These are phyloP conservation scores for Nephelium lappaceum DNA, from an alignment of 345 rosid genomes.

Conservation along the genomic window DNA sequence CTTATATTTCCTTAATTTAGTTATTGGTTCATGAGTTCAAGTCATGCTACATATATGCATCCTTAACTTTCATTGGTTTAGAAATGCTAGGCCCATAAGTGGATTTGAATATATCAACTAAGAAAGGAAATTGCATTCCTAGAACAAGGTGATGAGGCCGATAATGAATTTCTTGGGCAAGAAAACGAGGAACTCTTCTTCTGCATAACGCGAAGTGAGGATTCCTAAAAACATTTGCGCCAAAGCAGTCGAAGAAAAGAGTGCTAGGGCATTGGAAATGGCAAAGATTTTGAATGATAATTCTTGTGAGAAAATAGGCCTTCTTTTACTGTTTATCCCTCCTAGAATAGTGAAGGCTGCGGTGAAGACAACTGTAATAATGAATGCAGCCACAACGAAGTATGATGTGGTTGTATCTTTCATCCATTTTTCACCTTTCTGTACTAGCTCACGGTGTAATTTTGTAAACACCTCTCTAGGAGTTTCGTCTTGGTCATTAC, in stretches of 20 bases:
- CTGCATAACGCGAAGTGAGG: constrained; percentile 6
- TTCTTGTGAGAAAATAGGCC: not conserved
- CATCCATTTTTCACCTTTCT: constrained; percentile 19
- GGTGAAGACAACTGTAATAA: not conserved
- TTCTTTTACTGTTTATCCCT: not conserved
- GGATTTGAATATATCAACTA: not conserved
- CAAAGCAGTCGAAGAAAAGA: constrained; percentile 4
- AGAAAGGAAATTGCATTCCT: not conserved
- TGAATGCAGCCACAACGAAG: not conserved
- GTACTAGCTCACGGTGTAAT: not conserved
- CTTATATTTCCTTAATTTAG: too few species aligned
- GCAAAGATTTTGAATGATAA: not conserved
- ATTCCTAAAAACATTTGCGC: constrained; percentile 9
- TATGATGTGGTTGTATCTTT: not conserved
- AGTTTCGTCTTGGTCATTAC: not conserved
- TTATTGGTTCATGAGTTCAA: too few species aligned
- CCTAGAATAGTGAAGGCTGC: not conserved
- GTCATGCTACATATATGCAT: too few species aligned
- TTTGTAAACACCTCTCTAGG: not conserved
- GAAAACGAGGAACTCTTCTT: not conserved
- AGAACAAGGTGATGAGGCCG: constrained; percentile 7
- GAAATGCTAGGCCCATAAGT: not conserved
- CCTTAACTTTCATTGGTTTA: too few species aligned
- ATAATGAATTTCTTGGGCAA: constrained; percentile 1
- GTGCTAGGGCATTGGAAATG: not conserved